Evolutionary conservation across 1,284 basidiomycete genomes (phyloP).

Genomic region (Rhodotorula sp.): DNA sequence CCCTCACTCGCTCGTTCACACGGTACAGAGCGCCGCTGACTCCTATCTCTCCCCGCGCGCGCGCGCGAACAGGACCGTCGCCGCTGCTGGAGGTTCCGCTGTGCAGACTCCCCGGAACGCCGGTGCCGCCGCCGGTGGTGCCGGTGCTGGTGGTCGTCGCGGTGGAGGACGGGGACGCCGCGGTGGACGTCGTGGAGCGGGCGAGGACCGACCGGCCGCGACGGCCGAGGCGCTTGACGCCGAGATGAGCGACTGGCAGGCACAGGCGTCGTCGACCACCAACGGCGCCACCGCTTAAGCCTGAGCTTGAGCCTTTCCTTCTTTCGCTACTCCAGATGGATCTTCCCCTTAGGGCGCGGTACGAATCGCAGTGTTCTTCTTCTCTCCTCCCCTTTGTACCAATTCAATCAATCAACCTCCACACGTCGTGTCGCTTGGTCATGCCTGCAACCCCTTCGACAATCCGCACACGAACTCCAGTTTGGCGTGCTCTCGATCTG

Average conservation of each 20-base stretch:
- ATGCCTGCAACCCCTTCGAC: too few relatives aligned
- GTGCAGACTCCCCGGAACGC: constrained; percentile 31
- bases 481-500: too few relatives aligned
- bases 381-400: background rate
- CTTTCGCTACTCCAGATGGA: background rate
- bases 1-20: background rate
- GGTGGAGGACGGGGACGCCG: constrained; percentile 33
- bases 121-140: constrained; percentile 48
- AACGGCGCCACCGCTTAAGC: background rate
- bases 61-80: constrained; percentile 22
- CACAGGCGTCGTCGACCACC: constrained; percentile 7
- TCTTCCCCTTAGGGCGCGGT: background rate
- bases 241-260: constrained; percentile 56
- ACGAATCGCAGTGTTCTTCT: background rate
- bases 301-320: background rate
- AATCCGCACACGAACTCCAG: too few relatives aligned
- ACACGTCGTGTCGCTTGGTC: too few relatives aligned
- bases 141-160: constrained; percentile 50
- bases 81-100: constrained; percentile 30
- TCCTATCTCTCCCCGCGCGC: background rate
- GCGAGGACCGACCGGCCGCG: constrained; percentile 49
- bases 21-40: too few relatives aligned
- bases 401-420: background rate
- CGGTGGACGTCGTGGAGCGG: constrained; percentile 14
- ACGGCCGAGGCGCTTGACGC: constrained; percentile 60